Evolutionary conservation across 768 basidiomycete species (phyloP).

Genomic region (Asterophora parasitica): DNA sequence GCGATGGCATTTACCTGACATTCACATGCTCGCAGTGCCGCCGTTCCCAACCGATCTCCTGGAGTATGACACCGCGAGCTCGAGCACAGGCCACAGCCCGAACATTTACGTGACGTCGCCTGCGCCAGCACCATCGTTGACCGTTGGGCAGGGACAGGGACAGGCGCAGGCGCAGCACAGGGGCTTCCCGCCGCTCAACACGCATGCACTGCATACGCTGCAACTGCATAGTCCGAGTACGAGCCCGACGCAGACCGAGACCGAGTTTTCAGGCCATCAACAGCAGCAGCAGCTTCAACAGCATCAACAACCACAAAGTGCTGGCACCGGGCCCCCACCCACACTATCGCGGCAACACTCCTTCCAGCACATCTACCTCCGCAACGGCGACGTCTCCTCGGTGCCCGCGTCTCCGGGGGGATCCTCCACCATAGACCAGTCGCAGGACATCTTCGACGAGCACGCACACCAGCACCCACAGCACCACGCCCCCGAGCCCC

Average conservation of each 20-base stretch:
- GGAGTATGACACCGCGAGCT: slow-evolving; percentile 35
- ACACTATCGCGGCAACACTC: slow-evolving; percentile 57
- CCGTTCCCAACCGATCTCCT: slow-evolving; percentile 49
- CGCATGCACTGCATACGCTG: slow-evolving; percentile 35
- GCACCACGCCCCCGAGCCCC: slow-evolving; percentile 13
- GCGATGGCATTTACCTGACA: not conserved
- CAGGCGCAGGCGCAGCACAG: not conserved
- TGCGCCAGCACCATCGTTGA: slow-evolving; percentile 14
- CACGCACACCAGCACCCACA: no score
- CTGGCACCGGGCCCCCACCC: slow-evolving; percentile 19
- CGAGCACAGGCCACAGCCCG: slow-evolving; percentile 31
- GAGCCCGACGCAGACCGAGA: slow-evolving; percentile 27
- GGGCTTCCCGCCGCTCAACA: slow-evolving; percentile 33
- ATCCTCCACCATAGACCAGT: slow-evolving; percentile 38
- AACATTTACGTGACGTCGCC: slow-evolving; percentile 76
- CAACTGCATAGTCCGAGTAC: slow-evolving; percentile 43
- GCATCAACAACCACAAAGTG: slow-evolving; percentile 19
- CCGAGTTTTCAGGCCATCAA: slow-evolving; percentile 34
- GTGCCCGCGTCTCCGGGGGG: slow-evolving; percentile 37
- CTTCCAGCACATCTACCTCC: slow-evolving; percentile 45
- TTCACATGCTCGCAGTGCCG: slow-evolving; percentile 28
- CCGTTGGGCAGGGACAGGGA: not conserved
- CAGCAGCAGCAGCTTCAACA: slow-evolving; percentile 33
- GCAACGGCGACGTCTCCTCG: slow-evolving; percentile 32
- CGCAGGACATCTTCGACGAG: slow-evolving; percentile 42